Conservation (phyloP, 2,329 filamentous ascomycete species). For the Epichloe festucae region DNA sequence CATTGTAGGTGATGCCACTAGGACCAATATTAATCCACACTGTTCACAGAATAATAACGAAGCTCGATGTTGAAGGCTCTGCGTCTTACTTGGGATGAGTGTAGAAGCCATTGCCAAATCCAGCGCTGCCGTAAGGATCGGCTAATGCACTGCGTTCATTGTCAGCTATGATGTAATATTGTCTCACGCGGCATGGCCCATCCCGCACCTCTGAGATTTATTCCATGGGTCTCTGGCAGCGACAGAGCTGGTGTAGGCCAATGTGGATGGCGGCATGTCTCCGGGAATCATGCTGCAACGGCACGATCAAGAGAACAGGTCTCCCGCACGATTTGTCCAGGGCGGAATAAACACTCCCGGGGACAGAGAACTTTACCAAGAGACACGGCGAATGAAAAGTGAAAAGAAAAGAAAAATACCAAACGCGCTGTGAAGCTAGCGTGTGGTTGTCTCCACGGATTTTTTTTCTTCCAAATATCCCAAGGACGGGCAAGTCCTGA, state of each 20-base stretch:
- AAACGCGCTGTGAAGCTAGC: background rate
- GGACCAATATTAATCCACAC: constrained; percentile 19
- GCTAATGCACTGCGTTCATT: constrained; percentile 16
- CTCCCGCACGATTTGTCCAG: background rate
- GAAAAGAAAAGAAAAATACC: background rate
- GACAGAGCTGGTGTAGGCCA: constrained; percentile 33
- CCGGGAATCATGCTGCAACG: constrained; percentile 21
- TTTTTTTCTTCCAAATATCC: background rate
- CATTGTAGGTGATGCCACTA: constrained; percentile 31
- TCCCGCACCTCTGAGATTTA: constrained; percentile 37
- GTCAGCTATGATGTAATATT: constrained; percentile 9
- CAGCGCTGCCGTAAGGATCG: constrained; percentile 19
- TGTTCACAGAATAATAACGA: background rate
- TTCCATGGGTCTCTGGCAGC: constrained; percentile 37
- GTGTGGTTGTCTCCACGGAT: background rate
- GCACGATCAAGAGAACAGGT: background rate
- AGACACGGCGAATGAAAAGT: background rate
- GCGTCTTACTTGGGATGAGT: constrained; percentile 26
- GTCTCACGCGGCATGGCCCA: constrained; percentile 4
- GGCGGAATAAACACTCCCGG: background rate
- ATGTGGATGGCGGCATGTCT: constrained; percentile 34
- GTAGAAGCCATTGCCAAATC: constrained; percentile 24
- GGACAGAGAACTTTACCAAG: background rate
- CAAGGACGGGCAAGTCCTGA: background rate
- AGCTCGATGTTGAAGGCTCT: background rate